Evolutionary conservation across 1,284 basidiomycete species (phyloP).

Genomic region (Stereum hirsutum): DNA sequence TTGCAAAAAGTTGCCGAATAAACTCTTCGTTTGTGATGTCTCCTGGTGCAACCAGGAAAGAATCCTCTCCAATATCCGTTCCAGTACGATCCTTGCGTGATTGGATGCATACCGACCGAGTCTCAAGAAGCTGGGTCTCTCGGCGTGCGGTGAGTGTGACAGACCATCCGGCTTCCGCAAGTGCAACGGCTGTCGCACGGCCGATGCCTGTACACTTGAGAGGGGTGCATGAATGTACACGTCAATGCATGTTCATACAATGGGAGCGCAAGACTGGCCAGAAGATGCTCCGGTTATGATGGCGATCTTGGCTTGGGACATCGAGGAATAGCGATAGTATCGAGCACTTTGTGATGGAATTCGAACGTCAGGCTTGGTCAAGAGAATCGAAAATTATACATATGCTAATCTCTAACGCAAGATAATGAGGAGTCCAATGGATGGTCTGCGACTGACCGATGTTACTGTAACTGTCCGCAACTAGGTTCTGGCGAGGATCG

Average conservation of each 20-base stretch:
- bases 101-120: neutral
- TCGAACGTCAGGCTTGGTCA: too few species aligned
- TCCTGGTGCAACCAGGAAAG: constrained; percentile 37
- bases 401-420: too few species aligned
- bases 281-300: neutral
- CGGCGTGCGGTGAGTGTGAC: constrained; percentile 27
- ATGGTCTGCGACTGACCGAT: too few species aligned
- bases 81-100: neutral
- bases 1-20: constrained; percentile 50
- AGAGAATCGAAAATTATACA: too few species aligned
- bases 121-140: neutral
- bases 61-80: neutral
- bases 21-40: constrained; percentile 56
- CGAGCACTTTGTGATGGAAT: too few species aligned
- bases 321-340: too few species aligned
- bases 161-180: constrained; percentile 36
- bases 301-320: neutral
- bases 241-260: too few species aligned
- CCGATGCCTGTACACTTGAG: constrained; percentile 33
- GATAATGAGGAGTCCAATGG: too few species aligned
- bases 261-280: neutral
- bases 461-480: too few species aligned
- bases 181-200: constrained; percentile 34
- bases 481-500: too few species aligned
- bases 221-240: neutral